Evolutionary conservation across 768 basidiomycete species (phyloP), one percentile per base, ranked within the genome.

Genomic region (Porpolomopsis calyptriformis): DNA sequence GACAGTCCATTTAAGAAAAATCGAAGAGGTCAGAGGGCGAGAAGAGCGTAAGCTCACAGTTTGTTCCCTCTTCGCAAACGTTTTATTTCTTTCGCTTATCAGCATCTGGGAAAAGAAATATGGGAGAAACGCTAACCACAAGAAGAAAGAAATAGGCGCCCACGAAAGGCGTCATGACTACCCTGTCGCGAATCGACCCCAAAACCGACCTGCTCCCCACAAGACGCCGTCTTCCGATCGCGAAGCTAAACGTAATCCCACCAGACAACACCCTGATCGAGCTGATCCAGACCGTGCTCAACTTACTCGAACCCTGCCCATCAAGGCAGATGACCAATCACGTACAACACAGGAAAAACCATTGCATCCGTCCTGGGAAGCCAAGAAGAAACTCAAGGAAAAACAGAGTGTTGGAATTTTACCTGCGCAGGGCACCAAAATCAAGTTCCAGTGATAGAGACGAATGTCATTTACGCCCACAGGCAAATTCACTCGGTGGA

Each of bases 91-190:
- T 9, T 5, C 47, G 14, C n/a, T 29, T 37, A 33, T 42, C 55
- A 97, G 93, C 2, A 96, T 98, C 53, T 97, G 94, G 93, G 94
- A 97, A 66, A 93, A 91, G 67, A 97, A 92, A 63, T 98, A 79
- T 55, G 94, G 94, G 40, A 76, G 71, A 49, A 78, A 81, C 50
- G 93, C 94, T 19, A 96, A 94, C 60, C 94, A 98, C 61, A 74
- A 93, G 64, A 84, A 85, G 64, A 83, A 78, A 53, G 71, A 73
- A 57, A 62, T 59, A 1, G 59, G 57, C 38, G 51, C 19, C 25
- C 23, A 24, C 43, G 25, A 14, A 22, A 35, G 20, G 20, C 26
- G 7, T 38, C 25, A 24, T 24, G 25, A 24, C 29, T 19, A 11
- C 19, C 20, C 25, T 37, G 8, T 2, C 8, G 39, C 39, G 7